A percentile compares a stretch with the other conserved stretches of the same genome.
Conservation (phyloP, 2,329 filamentous ascomycete genomes). For the Monosporascus sp. region DNA sequence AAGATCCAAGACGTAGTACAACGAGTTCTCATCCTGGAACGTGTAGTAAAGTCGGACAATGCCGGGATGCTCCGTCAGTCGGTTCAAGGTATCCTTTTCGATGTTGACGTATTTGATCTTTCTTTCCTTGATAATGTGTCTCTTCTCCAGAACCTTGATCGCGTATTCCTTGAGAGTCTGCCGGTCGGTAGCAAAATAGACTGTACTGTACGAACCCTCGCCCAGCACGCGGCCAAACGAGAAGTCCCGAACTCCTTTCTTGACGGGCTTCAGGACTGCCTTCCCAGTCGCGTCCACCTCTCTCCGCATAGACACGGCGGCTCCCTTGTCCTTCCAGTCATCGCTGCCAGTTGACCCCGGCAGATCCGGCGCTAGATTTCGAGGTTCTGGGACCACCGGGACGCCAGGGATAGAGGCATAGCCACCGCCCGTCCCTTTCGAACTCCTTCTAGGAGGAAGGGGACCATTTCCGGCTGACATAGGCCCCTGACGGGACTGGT, state of each 20-base stretch:
- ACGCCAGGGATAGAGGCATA: constrained; percentile 40
- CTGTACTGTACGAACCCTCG: constrained; percentile 96
- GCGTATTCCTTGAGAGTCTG: constrained; percentile 95
- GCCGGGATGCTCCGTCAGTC: constrained; percentile 91
- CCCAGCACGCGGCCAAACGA: constrained; percentile 85
- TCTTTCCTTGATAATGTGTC: constrained; percentile 99
- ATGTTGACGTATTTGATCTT: constrained; percentile 99
- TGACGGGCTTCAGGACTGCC: constrained; percentile 75
- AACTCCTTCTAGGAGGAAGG: constrained; percentile 70
- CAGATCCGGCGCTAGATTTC: constrained; percentile 32
- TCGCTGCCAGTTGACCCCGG: constrained; percentile 60
- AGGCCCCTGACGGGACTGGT: constrained; percentile 50
- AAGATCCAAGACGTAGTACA: constrained; percentile 95
- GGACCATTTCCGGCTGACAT: constrained; percentile 50
- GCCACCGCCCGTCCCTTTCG: constrained; percentile 61
- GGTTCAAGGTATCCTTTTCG: constrained; percentile 95
- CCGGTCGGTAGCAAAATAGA: constrained; percentile 85
- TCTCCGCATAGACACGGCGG: constrained; percentile 75
- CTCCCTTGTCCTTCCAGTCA: constrained; percentile 93
- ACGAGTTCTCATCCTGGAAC: constrained; percentile 90
- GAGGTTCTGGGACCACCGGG: constrained; percentile 30
- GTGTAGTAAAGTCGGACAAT: constrained; percentile 97
- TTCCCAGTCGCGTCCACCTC: constrained; percentile 83
- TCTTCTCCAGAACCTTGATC: constrained; percentile 96
- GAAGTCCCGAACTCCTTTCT: constrained; percentile 97